Evolutionary conservation across 2,329 filamentous ascomycete species (phyloP).

Genomic region (Epichloe festucae): DNA sequence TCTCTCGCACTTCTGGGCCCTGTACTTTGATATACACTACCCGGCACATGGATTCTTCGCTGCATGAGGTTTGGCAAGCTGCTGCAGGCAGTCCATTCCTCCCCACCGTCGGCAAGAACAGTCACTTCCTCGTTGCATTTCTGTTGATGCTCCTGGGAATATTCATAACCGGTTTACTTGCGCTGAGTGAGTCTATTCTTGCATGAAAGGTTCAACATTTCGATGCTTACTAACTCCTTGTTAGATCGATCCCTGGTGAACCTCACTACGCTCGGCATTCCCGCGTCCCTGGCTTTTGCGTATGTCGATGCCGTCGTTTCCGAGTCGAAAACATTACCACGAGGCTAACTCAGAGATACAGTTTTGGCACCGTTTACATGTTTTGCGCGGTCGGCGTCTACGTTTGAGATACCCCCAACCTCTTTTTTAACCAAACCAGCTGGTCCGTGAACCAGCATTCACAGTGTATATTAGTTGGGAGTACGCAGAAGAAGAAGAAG

Average conservation of each 20-base stretch:
- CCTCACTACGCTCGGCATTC: slow-evolving; percentile 65
- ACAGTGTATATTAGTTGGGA: slow-evolving; percentile 25
- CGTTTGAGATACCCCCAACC: slow-evolving; percentile 54
- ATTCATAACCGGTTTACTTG: slow-evolving; percentile 64
- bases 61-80: slow-evolving; percentile 88
- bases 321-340: background rate
- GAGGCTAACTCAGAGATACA: slow-evolving; percentile 26
- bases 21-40: background rate
- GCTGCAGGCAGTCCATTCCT: slow-evolving; percentile 76
- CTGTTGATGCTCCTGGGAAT: slow-evolving; percentile 60
- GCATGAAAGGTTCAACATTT: background rate
- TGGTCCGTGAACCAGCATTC: slow-evolving; percentile 10
- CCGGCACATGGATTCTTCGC: slow-evolving; percentile 60
- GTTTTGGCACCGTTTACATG: slow-evolving; percentile 92
- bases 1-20: background rate
- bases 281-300: slow-evolving; percentile 82
- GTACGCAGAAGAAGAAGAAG: slow-evolving; percentile 11
- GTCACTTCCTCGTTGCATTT: slow-evolving; percentile 74
- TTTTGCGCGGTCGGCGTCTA: slow-evolving; percentile 98
- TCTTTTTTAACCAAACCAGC: background rate
- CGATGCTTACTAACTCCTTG: background rate
- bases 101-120: slow-evolving; percentile 66
- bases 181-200: slow-evolving; percentile 69
- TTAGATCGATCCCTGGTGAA: slow-evolving; percentile 71
- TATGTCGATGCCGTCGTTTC: slow-evolving; percentile 34